phyloP scores from a whole-genome alignment of 345 rosid species.

The Kandelia obovata region DNA sequence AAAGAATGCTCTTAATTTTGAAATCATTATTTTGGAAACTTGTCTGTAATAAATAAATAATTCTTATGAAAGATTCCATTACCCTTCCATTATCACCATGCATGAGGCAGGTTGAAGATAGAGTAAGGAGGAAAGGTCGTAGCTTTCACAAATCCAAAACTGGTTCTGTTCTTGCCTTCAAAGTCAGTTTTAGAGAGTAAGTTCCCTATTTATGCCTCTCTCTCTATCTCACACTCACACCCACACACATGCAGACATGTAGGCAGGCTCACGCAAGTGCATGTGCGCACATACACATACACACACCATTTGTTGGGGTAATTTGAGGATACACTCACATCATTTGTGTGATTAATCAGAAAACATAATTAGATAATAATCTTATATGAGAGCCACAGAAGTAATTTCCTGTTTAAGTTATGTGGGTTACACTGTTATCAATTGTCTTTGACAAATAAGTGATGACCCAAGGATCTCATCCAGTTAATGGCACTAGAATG shows the following conservation, averaged over 20 bases:
- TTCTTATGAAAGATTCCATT: no score
- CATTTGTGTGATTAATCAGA: not conserved
- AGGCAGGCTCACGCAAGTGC: no score
- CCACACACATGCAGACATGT: no score
- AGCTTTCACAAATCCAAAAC: conserved; percentile 66
- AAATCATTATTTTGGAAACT: no score
- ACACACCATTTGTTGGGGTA: not conserved
- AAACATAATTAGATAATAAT: not conserved
- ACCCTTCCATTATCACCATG: not conserved
- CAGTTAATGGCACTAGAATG: no score
- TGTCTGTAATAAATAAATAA: no score
- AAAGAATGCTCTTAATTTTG: no score
- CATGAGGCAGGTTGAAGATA: conserved; percentile 61
- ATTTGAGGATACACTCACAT: not conserved
- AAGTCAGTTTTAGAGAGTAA: conserved; percentile 94
- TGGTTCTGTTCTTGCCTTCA: conserved; percentile 81
- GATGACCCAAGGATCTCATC: not conserved
- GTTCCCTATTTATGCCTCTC: not conserved
- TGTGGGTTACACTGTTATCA: not conserved
- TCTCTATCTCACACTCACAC: not conserved
- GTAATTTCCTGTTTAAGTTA: not conserved
- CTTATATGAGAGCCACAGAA: not conserved
- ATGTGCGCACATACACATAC: no score
- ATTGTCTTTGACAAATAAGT: not conserved
- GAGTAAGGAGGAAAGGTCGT: conserved; percentile 75